Conservation (phyloP, 179 eudicot genomes). For the Beta lomatogona region DNA sequence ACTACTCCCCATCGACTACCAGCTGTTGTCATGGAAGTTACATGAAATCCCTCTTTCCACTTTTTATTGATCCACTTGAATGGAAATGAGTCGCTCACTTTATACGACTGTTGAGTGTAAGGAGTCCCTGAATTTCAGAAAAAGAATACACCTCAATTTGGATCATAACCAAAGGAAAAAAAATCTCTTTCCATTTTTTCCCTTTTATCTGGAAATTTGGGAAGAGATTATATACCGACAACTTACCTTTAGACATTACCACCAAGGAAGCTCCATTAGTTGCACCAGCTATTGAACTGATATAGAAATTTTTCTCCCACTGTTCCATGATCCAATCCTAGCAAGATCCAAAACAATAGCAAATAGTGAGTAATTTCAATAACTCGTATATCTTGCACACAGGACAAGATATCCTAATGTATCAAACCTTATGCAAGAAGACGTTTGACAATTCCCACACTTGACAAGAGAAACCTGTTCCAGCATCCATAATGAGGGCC, state of each 20-base stretch:
- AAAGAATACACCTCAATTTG: neutral
- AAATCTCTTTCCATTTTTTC: neutral
- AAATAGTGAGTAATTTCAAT: conserved; percentile 18
- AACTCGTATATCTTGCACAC: neutral
- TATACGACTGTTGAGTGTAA: conserved; percentile 74
- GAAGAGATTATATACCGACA: neutral
- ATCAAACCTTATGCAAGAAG: conserved; percentile 71
- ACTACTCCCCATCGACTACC: conserved; percentile 79
- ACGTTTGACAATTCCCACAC: conserved; percentile 73
- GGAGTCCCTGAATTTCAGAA: conserved; percentile 51
- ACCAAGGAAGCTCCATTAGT: conserved; percentile 79
- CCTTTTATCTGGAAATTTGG: neutral
- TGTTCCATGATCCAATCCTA: conserved; percentile 97
- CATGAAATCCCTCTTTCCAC: conserved; percentile 85
- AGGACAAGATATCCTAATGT: conserved; percentile 13
- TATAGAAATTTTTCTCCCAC: conserved; percentile 86
- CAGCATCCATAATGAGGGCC: conserved; percentile 90
- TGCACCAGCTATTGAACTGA: conserved; percentile 84
- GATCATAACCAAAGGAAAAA: neutral
- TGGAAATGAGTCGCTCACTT: conserved; percentile 84
- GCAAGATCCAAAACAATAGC: neutral
- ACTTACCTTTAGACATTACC: conserved; percentile 81
- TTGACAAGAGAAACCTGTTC: conserved; percentile 70
- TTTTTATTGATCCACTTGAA: conserved; percentile 85
- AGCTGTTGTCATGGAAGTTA: conserved; percentile 81